These are phyloP conservation scores for Suillus decipiens DNA, from an alignment of 768 basidiomycete species.

Conservation along the genomic window DNA sequence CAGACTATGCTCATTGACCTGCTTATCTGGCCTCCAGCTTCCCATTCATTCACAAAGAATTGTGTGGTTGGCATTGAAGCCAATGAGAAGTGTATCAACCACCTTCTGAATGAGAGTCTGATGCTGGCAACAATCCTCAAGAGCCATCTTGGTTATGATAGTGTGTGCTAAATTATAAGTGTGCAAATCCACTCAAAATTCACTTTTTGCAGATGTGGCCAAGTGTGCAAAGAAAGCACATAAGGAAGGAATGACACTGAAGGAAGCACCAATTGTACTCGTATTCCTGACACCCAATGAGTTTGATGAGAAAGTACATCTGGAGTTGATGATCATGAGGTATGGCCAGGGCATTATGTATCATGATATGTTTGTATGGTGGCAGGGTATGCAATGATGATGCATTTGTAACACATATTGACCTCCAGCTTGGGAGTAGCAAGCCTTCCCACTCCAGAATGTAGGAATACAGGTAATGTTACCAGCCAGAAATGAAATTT, in stretches of 20 bases:
- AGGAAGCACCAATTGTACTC: constrained; percentile 88
- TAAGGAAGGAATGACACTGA: constrained; percentile 94
- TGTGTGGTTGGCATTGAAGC: constrained; percentile 96
- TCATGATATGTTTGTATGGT: neutral
- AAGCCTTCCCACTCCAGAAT: neutral
- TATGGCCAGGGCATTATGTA: neutral
- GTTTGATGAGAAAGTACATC: constrained; percentile 92
- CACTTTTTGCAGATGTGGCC: constrained; percentile 75
- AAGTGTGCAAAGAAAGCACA: constrained; percentile 99
- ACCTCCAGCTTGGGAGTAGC: neutral
- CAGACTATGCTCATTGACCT: constrained; percentile 4
- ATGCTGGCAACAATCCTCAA: constrained; percentile 99
- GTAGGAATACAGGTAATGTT: neutral
- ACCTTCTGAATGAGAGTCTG: constrained; percentile 89
- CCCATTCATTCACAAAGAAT: constrained; percentile 95
- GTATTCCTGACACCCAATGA: constrained; percentile 88
- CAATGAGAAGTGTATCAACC: constrained; percentile 92
- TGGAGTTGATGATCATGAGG: constrained; percentile 66
- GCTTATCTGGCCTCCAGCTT: constrained; percentile 44
- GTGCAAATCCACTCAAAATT: neutral
- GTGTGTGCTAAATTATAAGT: constrained; percentile 47
- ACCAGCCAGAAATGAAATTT: neutral
- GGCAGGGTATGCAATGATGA: neutral
- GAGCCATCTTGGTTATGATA: constrained; percentile 95
- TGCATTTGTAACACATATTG: neutral